Percentiles rank a stretch among this genome's conserved stretches.
These are phyloP conservation scores for Coriaria nepalensis DNA, from an alignment of 306 rosid genomes.

Conservation along the genomic window DNA sequence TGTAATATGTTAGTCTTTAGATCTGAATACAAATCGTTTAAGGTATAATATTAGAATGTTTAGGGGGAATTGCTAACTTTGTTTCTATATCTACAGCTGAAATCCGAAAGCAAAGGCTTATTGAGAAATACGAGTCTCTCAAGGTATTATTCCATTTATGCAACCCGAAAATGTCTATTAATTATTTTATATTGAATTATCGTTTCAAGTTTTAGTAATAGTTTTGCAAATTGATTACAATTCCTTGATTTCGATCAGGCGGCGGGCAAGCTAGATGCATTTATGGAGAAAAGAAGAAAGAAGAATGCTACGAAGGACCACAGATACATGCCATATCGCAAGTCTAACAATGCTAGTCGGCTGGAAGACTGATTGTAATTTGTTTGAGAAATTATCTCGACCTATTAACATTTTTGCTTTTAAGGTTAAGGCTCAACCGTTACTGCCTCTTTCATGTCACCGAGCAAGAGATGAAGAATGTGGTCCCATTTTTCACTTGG, in stretches of 20 bases:
- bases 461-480: neutral
- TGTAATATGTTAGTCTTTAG: too few species aligned
- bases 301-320: slow-evolving; percentile 82
- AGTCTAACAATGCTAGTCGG: slow-evolving; percentile 17
- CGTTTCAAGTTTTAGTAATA: neutral
- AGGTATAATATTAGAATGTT: too few species aligned
- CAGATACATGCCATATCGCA: slow-evolving; percentile 62
- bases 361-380: neutral
- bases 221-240: neutral
- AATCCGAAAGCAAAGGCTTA: slow-evolving; percentile 48
- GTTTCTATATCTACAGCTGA: slow-evolving; percentile 42
- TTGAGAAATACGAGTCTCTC: slow-evolving; percentile 51
- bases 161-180: too few species aligned
- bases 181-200: neutral
- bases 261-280: slow-evolving; percentile 64
- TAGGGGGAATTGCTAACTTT: neutral
- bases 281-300: slow-evolving; percentile 55
- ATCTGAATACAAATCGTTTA: too few species aligned
- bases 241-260: slow-evolving; percentile 22
- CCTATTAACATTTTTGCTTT: too few species aligned
- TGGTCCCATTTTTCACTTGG: too few species aligned
- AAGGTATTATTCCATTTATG: slow-evolving; percentile 30
- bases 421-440: too few species aligned
- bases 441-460: too few species aligned
- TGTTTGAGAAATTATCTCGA: too few species aligned